A percentile compares a stretch with the other conserved stretches of the same genome.
phyloP scores from a whole-genome alignment of 345 rosid genomes.

The Acer yangbiense region DNA sequence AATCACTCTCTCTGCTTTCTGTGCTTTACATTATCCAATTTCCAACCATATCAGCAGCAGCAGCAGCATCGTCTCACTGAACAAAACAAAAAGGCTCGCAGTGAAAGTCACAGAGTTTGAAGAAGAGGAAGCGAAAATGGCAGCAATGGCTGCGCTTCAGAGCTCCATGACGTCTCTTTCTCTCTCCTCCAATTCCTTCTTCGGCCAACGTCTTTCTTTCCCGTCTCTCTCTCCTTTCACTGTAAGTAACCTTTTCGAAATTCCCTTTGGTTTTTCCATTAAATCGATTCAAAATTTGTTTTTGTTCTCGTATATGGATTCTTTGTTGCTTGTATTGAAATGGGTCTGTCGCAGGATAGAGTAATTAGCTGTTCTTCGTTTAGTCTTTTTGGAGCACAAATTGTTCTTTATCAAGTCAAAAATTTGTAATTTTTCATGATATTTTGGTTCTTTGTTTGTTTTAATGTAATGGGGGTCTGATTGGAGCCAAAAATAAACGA shows the following conservation, averaged over 20 bases:
- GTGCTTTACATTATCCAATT: slow-evolving; percentile 29
- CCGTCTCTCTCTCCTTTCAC: slow-evolving; percentile 41
- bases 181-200: slow-evolving; percentile 55
- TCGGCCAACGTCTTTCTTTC: slow-evolving; percentile 65
- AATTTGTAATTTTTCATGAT: background rate
- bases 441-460: background rate
- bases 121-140: slow-evolving; percentile 44
- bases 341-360: slow-evolving; percentile 19
- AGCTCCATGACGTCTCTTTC: slow-evolving; percentile 71
- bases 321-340: background rate
- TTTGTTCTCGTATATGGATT: background rate
- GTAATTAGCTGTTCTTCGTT: slow-evolving; percentile 1
- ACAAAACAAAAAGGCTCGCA: slow-evolving; percentile 2
- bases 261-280: background rate
- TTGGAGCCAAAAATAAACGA: background rate
- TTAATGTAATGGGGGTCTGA: background rate
- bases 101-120: slow-evolving; percentile 12
- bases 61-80: background rate
- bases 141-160: slow-evolving; percentile 80
- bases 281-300: background rate
- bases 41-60: slow-evolving; percentile 31
- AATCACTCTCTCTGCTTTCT: background rate
- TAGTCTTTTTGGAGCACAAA: background rate
- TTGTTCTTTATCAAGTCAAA: background rate
- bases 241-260: slow-evolving; percentile 33